These are phyloP conservation scores for Glycine tomentella DNA, from an alignment of 306 rosid genomes.

Conservation along the genomic window DNA sequence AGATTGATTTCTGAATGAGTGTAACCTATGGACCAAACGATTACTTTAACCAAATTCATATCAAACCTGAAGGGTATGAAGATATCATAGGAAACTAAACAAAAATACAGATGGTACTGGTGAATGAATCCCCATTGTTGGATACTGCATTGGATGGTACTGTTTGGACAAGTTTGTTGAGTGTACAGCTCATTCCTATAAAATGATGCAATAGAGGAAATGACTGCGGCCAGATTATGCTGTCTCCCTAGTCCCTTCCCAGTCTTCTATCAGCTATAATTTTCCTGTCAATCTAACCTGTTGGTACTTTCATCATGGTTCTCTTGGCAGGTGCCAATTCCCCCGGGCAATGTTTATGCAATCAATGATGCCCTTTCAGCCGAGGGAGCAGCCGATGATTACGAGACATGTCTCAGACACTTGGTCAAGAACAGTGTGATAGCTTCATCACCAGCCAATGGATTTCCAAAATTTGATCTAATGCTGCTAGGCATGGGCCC, in stretches of 20 bases:
- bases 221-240: too few species aligned
- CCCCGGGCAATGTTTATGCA: slow-evolving; percentile 67
- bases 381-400: slow-evolving; percentile 95
- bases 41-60: background rate
- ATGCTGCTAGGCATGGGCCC: slow-evolving; percentile 99
- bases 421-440: slow-evolving; percentile 64
- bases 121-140: slow-evolving; percentile 21
- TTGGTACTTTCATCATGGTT: slow-evolving; percentile 22
- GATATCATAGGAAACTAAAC: background rate
- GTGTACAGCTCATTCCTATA: slow-evolving; percentile 18
- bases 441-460: slow-evolving; percentile 57
- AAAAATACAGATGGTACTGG: background rate
- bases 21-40: background rate
- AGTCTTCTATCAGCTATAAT: slow-evolving; percentile 5
- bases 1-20: background rate
- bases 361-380: slow-evolving; percentile 85
- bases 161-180: slow-evolving; percentile 17
- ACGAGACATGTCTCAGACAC: slow-evolving; percentile 71
- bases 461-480: slow-evolving; percentile 93
- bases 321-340: slow-evolving; percentile 73
- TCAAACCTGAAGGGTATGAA: background rate
- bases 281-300: slow-evolving; percentile 31
- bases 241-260: slow-evolving; percentile 7
- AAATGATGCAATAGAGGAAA: background rate
- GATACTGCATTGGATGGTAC: slow-evolving; percentile 12